Percentiles rank a stretch among this genome's conserved stretches.
These are phyloP conservation scores for Cytospora piceicola DNA, from an alignment of 2,329 filamentous ascomycete genomes.

Conservation along the genomic window DNA sequence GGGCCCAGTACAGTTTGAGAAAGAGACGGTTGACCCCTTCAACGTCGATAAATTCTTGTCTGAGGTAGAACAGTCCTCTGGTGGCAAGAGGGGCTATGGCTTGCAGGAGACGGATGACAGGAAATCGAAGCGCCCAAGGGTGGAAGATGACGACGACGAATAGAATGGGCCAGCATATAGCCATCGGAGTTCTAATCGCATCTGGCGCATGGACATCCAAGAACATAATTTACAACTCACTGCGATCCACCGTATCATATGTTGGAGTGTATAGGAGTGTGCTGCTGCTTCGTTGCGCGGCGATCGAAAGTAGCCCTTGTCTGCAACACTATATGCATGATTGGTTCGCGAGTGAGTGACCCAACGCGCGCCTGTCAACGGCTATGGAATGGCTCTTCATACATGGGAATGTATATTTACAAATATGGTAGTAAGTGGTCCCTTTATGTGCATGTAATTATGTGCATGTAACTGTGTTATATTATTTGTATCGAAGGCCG, in stretches of 20 bases:
- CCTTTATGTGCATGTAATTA: neutral
- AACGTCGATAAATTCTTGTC: constrained; percentile 93
- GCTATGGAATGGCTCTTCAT: no score
- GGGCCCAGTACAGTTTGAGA: constrained; percentile 95
- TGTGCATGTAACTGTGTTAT: neutral
- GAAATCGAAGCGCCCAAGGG: constrained; percentile 72
- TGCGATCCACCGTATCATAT: neutral
- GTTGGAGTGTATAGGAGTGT: neutral
- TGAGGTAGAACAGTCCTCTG: constrained; percentile 68
- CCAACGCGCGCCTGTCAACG: no score
- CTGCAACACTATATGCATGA: constrained; percentile 5
- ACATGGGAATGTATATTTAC: neutral
- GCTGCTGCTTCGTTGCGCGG: neutral
- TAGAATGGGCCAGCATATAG: constrained; percentile 32
- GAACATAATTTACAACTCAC: neutral
- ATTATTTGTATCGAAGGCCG: neutral
- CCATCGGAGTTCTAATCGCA: constrained; percentile 3
- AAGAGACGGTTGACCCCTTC: constrained; percentile 83
- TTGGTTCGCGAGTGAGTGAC: no score
- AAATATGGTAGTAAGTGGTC: neutral
- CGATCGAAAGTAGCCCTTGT: neutral
- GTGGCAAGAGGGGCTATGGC: constrained; percentile 72
- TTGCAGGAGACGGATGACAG: constrained; percentile 67
- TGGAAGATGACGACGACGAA: constrained; percentile 72
- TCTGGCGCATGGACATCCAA: constrained; percentile 8